Evolutionary conservation across 1,139 yeast genomes (phyloP), one percentile per base, ranked within the genome.

Genomic region (Suhomyces wounanorum): DNA sequence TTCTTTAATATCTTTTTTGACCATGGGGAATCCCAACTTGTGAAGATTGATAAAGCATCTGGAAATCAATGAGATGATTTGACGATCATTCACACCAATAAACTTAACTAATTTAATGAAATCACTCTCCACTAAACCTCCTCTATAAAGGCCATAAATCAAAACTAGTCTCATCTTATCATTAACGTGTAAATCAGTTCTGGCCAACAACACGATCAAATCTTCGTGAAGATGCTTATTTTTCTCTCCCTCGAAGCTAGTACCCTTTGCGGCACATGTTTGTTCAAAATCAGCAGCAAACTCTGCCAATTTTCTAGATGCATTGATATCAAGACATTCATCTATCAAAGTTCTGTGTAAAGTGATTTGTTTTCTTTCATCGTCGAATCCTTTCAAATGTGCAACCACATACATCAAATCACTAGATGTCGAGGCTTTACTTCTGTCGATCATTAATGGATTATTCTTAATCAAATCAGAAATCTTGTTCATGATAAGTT

Each of bases 161-260:
- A 89, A 73, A n/a, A 94, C 80, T 42, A 89, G 74, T 54, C 99
- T 79, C 56, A 90, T 75, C 63, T 89, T 89, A 60, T 90, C 95
- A 44, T 79, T 77, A 21, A 77, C 73, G 25, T 72, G 75, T 47
- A 83, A 72, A 47, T 75, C 77, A 48, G 78, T 73, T 56, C 85
- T 69, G 21, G 82, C 81, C 39, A 92, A 71, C 36, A 85, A 65
- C 4, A 73, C 77, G 30, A 94, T 74, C 53, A 92, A 72, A 44
- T 82, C 84, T 50, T 85, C 89, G 43, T 91, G 85, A 16, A 91
- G 70, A 43, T 80, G 78, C 60, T 83, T 83, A 45, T 82, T 82
- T 55, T 79, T 79, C 44, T 79, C 82, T 2, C 96, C 94, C 58
- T 90, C 89, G 47, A 85, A 77, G 51, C 83, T 84, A 2, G 83